Evolutionary conservation across 371 early-diverging fungal species (phyloP).

Genomic region (Rhizomucor pusillus): DNA sequence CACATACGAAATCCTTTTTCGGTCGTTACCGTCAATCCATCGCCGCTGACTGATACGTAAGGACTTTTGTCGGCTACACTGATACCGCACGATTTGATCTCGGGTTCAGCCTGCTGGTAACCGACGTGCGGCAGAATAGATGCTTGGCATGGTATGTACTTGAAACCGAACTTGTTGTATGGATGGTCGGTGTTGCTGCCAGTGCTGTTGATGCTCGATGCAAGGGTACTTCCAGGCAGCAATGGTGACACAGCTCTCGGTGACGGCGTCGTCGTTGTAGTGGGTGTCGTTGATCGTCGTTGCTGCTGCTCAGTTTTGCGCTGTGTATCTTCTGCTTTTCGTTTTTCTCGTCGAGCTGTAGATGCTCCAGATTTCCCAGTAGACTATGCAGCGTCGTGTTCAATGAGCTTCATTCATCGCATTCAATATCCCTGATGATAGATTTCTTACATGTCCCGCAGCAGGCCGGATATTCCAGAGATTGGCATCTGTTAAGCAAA

Average conservation of each 20-base stretch:
- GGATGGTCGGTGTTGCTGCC: constrained; percentile 38
- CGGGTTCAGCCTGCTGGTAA: constrained; percentile 56
- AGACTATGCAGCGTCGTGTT: neutral
- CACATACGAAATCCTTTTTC: constrained; percentile 72
- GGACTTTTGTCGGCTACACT: constrained; percentile 64
- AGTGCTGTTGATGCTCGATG: constrained; percentile 26
- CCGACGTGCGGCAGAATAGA: constrained; percentile 49
- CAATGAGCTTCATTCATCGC: too few species aligned
- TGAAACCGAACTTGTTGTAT: constrained; percentile 58
- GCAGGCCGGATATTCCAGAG: constrained; percentile 65
- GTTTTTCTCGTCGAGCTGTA: constrained; percentile 11
- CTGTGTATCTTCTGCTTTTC: constrained; percentile 27
- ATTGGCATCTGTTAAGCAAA: constrained; percentile 57
- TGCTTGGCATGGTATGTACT: constrained; percentile 58
- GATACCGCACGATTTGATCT: constrained; percentile 44
- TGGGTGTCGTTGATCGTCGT: constrained; percentile 21
- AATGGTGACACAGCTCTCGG: constrained; percentile 32
- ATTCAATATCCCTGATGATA: neutral
- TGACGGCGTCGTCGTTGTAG: constrained; percentile 20
- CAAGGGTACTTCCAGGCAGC: constrained; percentile 22
- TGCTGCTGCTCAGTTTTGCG: constrained; percentile 37
- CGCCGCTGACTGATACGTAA: constrained; percentile 59
- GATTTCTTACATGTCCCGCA: constrained; percentile 29
- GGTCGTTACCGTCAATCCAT: constrained; percentile 60
- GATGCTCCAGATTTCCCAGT: neutral